A percentile compares a stretch with the other conserved stretches of the same genome.
These are phyloP conservation scores for Patellifolia procumbens DNA, from an alignment of 179 eudicot genomes.

Conservation along the genomic window DNA sequence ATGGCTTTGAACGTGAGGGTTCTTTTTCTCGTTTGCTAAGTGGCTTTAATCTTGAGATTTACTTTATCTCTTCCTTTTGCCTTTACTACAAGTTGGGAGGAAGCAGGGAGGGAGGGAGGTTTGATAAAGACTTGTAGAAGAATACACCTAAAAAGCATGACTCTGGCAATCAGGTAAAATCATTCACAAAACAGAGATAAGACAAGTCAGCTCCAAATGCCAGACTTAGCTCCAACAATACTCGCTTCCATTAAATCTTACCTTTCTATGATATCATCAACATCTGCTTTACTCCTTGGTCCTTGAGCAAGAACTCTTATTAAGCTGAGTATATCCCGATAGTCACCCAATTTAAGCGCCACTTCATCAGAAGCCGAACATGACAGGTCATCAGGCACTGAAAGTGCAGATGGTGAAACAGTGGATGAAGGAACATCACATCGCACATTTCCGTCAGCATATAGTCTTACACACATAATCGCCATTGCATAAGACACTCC, in stretches of 20 bases:
- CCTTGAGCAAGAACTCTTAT: conserved; percentile 85
- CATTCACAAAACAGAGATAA: not conserved
- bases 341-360: conserved; percentile 70
- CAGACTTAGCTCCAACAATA: not conserved
- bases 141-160: too few species aligned
- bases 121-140: too few species aligned
- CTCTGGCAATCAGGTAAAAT: not conserved
- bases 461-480: conserved; percentile 73
- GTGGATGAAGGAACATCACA: conserved; percentile 32
- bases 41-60: too few species aligned
- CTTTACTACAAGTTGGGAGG: too few species aligned
- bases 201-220: not conserved
- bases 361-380: conserved; percentile 53
- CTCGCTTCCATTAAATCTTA: conserved; percentile 30
- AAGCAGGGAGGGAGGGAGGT: too few species aligned
- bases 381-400: conserved; percentile 22
- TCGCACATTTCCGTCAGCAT: conserved; percentile 57
- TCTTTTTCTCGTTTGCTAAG: too few species aligned
- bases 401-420: conserved; percentile 28
- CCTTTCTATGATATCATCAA: conserved; percentile 83
- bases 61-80: too few species aligned
- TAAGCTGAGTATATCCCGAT: conserved; percentile 86
- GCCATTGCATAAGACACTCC: conserved; percentile 97
- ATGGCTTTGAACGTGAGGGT: too few species aligned
- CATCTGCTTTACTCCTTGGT: conserved; percentile 80